Evolutionary conservation across 2,329 filamentous ascomycete genomes (phyloP), one percentile per base, ranked within the genome.

Genomic region (Remersonia thermophila): DNA sequence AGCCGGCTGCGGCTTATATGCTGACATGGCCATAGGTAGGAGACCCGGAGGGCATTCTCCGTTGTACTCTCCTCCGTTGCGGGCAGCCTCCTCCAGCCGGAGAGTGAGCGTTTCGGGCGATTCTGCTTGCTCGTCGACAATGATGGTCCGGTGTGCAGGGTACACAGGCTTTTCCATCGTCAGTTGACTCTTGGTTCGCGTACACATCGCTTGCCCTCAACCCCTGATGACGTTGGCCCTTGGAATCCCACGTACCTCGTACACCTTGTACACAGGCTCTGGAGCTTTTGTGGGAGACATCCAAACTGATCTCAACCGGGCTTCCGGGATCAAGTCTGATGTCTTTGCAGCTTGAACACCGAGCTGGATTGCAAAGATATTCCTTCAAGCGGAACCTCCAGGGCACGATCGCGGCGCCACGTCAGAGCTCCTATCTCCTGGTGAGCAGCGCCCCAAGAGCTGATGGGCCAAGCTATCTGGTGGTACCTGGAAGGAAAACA

Each of bases 11-110:
- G 75, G 62, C 63, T 93, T 93, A 69, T 85, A 87, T 62, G 79
- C 79, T 59, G 83, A 80, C 81, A 87, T 87, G 61, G 80, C 76
- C 80, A 87, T 87, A 61, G 80, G 77, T 62, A 83, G 64, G 52
- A 77, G 59, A 57, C 63, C 59, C 57, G 57, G 66, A 55, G 69
- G 66, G 62, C 64, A 74, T 61, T 67, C 74, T 67, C 66, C 63
- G 57, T 63, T 63, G 58, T 62, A n/a, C n/a, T n/a, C n/a, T n/a
- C n/a, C 64, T 57, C 67, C 66, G 62, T 63, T 67, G 59, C 62
- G 62, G 45, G 61, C 63, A 51, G 62, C 69, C 56, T 73, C 68
- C 59, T 73, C 70, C 63, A 72, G 69, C 46, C 63, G 61, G 37
- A 74, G 63, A 30, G 66, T 66, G 45, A 72, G 57, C 36, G 69